Base-by-base conservation (phyloP, 1,284 basidiomycete species). In the Austroboletus olivaceoglutinosus region DNA sequence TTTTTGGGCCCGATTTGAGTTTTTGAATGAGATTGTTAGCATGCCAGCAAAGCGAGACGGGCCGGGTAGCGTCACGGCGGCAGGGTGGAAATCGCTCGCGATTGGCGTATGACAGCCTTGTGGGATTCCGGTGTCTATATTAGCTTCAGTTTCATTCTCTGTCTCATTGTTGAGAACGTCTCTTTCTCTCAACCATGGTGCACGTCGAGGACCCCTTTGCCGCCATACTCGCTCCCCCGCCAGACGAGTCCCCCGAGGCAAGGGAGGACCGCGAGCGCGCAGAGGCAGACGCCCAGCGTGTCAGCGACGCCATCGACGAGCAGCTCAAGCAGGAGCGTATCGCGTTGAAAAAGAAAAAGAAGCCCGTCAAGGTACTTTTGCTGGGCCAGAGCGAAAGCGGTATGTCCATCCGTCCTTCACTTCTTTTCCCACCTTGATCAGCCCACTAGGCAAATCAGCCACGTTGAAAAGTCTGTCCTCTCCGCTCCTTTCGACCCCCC, bases 321-420 rank as follows among this genome's bases (percentile, higher is more conserved):
- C 77, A 81, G 62, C 68, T 89, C 38, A 74, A 76, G 42, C 73
- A 70, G 43, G 85, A 86, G 58, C 74, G 70, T 55, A 71, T 74
- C 15, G 73, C 69, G 0, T 68, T 79, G 51, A 83, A 74, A 69
- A 83, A 76, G 69, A 79, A 72, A 58, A 79, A 74, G 66, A 76
- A 73, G 55, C 76, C 81, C 0, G 76, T 86, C 54, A 82, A 82
- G 58, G 68, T 86, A 29, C 70, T 86, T 51, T 70, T 86, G 37
- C 71, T 86, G 7, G 85, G 86, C 13, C 86, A 89, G 67, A 85
- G 84, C 58, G 85, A 88, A 69, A 86, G 83, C 58, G 86, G 86
- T 77, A 56, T 52, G 76, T 72, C 40, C 21, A 29, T 18, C 2
- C 22, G n/a, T 47, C 25, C 31, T 0, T 36, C 40, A 38, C 39